Base-by-base conservation (phyloP, 129 eudicot genomes). In the Kitagawia praeruptora region DNA sequence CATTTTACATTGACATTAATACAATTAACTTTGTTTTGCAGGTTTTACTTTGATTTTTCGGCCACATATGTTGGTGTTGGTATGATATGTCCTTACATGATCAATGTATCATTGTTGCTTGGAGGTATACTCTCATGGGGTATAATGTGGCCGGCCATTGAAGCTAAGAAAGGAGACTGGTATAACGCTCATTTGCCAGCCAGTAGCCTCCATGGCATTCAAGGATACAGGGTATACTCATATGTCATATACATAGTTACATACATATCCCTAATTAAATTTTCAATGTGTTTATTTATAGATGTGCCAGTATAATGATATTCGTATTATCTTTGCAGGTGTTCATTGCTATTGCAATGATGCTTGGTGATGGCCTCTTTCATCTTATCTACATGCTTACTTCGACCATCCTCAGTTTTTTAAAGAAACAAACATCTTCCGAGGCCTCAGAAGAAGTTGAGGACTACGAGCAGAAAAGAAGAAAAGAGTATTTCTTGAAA, bases 301-400 rank as follows among this genome's bases (percentile, higher is more conserved):
- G 41, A 31, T 34, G 40, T 40, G 42, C 78, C 15, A 19, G 42
- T 27, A 14, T 34, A 48, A 16, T 67, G 3, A 58, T 27, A 73
- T 27, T 9, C 25, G 7, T n/a, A 27, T 51, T 18, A 12, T 40
- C 40, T 25, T 37, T 18, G 39, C 38, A 40, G 96, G 90, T 91
- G 8, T 92, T 92, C 79, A 82, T 88, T 37, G 95, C 95, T 21
- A 88, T 92, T 48, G 88, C 97, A 31, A 53, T 82, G 80, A 89
- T 92, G 84, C 86, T 92, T 0, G 97, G 97, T 14, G 95, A 92
- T 78, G 97, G 97, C 21, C 88, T 92, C 13, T 89, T 83, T 78
- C 91, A 89, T 78, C 79, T 89, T 3, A 46, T 84, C 4, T 85
- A 83, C 87, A 89, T 89, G 89, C 6, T 51, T 5, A 58, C 82